Evolutionary conservation across 169 alveolate species (phyloP).

Genomic region (Hepatocystis sp.): DNA sequence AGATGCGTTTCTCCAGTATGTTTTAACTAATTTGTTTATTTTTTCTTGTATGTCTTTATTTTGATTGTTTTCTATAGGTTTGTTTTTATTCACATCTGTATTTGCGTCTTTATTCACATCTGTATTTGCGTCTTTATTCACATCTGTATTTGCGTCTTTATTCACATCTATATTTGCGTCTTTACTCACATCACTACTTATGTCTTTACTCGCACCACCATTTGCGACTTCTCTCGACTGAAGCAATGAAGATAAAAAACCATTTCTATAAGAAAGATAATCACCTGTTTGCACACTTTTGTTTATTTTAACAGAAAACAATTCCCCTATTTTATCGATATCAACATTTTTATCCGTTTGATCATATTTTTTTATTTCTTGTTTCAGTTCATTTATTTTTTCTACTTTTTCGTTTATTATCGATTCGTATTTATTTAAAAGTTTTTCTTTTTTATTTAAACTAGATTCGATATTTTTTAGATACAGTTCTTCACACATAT

Average conservation of each 20-base stretch:
- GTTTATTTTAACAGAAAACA: constrained; percentile 25
- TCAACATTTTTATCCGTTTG: constrained; percentile 21
- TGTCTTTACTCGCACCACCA: not conserved
- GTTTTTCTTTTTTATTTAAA: constrained; percentile 44
- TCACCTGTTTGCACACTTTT: constrained; percentile 54
- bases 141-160: not conserved
- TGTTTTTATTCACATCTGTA: not conserved
- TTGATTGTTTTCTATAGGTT: not conserved
- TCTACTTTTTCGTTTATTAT: constrained; percentile 51
- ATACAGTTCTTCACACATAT: constrained; percentile 75
- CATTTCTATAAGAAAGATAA: constrained; percentile 38
- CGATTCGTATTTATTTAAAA: constrained; percentile 39
- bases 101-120: not conserved
- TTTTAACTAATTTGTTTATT: constrained; percentile 56
- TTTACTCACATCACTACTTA: not conserved
- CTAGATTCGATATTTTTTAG: constrained; percentile 43
- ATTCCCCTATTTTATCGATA: constrained; percentile 13
- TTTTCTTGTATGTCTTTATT: no score
- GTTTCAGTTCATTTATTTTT: constrained; percentile 28
- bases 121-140: not conserved
- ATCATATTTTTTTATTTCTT: constrained; percentile 29
- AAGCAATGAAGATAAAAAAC: constrained; percentile 14
- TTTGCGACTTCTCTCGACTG: constrained; percentile 15
- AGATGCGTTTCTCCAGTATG: constrained; percentile 81
- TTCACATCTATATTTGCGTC: not conserved